Percentiles rank a stretch among this genome's conserved stretches.
Evolutionary conservation across 2,329 filamentous ascomycete genomes (phyloP).

Genomic region (Pseudogymnoascus sp.): DNA sequence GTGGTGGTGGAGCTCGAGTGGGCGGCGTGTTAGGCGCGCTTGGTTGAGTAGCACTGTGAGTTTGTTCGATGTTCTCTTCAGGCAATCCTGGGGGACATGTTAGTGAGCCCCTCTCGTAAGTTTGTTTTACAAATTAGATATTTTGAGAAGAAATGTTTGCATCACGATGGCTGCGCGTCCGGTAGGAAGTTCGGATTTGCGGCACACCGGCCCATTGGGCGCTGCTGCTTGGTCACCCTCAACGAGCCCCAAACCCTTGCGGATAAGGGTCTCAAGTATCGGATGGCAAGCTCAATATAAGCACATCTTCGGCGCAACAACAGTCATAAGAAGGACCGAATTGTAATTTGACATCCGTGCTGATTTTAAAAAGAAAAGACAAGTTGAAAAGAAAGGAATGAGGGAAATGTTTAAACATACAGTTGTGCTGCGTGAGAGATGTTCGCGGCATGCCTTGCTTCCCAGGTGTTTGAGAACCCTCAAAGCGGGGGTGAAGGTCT

Average conservation of each 20-base stretch:
- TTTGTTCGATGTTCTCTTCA: conserved; percentile 29
- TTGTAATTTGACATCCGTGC: conserved; percentile 99
- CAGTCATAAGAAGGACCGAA: conserved; percentile 73
- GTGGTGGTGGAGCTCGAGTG: conserved; percentile 84
- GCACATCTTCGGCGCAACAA: conserved; percentile 99
- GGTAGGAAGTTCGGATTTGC: not conserved
- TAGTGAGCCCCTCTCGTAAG: conserved; percentile 22
- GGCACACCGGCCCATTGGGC: not conserved
- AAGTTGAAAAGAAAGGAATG: not conserved
- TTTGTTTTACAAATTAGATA: conserved; percentile 34
- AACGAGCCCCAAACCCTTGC: conserved; percentile 11
- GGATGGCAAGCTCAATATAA: conserved; percentile 53
- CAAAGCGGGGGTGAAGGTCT: conserved; percentile 64
- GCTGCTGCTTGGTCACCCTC: conserved; percentile 12
- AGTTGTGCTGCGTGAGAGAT: conserved; percentile 36
- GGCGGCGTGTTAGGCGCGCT: conserved; percentile 60
- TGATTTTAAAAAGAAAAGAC: conserved; percentile 29
- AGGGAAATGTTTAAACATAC: conserved; percentile 16
- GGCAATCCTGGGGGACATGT: conserved; percentile 19
- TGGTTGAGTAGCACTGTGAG: conserved; percentile 50
- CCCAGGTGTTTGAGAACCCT: conserved; percentile 53
- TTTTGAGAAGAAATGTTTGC: conserved; percentile 20
- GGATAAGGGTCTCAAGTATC: conserved; percentile 10
- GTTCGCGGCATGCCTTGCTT: conserved; percentile 43
- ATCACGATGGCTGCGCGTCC: conserved; percentile 7